phyloP scores from a whole-genome alignment of 331 rosid species.

The Ulmus americana region DNA sequence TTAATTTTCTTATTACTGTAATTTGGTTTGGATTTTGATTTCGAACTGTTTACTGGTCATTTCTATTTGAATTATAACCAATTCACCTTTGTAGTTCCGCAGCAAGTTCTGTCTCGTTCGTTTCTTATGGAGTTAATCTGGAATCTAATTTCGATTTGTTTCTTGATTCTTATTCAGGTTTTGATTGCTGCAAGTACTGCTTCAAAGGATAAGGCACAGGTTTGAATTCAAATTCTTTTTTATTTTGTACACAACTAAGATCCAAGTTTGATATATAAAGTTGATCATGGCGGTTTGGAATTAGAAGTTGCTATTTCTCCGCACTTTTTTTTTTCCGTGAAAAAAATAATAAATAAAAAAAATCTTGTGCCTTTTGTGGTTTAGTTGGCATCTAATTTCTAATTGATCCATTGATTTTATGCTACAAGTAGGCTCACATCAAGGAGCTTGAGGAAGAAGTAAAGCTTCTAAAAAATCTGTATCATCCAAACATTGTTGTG shows the following conservation, averaged over 20 bases:
- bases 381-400: conserved; percentile 5
- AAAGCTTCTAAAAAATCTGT: conserved; percentile 84
- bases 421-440: conserved; percentile 64
- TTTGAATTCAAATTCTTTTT: conserved; percentile 20
- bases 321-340: background rate
- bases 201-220: conserved; percentile 97
- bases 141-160: conserved; percentile 17
- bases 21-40: conserved; percentile 5
- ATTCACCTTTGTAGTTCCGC: conserved; percentile 5
- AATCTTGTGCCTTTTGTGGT: background rate
- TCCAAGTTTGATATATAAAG: background rate
- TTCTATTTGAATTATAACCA: background rate
- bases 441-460: conserved; percentile 99
- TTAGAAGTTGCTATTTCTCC: background rate
- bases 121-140: background rate
- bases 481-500: conserved; percentile 96
- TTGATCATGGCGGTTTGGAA: background rate
- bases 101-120: background rate
- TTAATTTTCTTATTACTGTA: background rate
- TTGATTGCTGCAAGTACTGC: conserved; percentile 66
- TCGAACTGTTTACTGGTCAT: conserved; percentile 8
- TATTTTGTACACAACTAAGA: conserved; percentile 4
- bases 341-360: background rate
- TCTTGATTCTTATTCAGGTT: conserved; percentile 51
- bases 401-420: conserved; percentile 21